These are phyloP conservation scores for Pistacia atlantica DNA, from an alignment of 345 rosid genomes.

Conservation along the genomic window DNA sequence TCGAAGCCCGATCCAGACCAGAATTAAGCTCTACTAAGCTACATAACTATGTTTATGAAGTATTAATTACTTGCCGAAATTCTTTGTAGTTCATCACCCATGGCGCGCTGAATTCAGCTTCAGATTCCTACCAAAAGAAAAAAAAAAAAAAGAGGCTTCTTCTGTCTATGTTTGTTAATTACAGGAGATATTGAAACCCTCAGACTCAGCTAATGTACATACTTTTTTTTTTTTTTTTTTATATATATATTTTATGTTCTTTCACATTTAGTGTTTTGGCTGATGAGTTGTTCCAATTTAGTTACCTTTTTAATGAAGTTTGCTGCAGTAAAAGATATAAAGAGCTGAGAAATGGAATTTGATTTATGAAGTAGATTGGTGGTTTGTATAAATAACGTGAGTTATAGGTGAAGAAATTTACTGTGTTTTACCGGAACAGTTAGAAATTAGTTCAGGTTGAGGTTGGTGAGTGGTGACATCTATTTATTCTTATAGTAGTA, in stretches of 20 bases:
- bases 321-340: background rate
- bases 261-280: conserved; percentile 13
- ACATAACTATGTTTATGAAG: background rate
- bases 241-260: background rate
- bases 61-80: background rate
- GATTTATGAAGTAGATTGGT: background rate
- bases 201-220: conserved; percentile 2
- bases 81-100: conserved; percentile 25
- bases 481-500: background rate
- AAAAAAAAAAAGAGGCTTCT: too few relatives aligned
- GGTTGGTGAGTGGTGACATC: background rate
- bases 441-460: background rate
- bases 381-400: background rate
- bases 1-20: conserved; percentile 68
- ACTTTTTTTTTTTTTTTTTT: background rate
- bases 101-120: conserved; percentile 25
- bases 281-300: background rate
- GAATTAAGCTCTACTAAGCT: conserved; percentile 77
- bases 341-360: background rate
- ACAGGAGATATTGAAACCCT: too few relatives aligned
- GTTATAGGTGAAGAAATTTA: background rate
- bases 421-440: background rate
- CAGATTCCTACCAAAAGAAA: background rate
- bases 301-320: background rate
- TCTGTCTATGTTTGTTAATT: too few relatives aligned